phyloP scores from a whole-genome alignment of 345 rosid species.

The Aquilaria sinensis region DNA sequence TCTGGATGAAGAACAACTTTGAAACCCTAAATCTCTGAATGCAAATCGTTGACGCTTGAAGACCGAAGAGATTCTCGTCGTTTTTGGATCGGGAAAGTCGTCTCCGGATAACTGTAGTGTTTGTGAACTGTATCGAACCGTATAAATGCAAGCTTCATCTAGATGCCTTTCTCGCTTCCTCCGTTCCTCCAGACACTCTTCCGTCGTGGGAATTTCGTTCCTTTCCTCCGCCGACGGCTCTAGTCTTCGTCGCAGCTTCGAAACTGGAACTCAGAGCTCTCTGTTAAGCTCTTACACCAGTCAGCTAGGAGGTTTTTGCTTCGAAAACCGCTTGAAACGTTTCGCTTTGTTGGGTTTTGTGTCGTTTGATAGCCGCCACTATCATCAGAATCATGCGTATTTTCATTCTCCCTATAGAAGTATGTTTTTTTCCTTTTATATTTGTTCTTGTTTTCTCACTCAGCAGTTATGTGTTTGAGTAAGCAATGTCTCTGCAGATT shows the following conservation, averaged over 20 bases:
- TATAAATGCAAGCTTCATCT: slow-evolving; percentile 41
- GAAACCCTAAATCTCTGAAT: too few relatives aligned
- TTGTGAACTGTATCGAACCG: too few relatives aligned
- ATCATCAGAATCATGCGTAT: slow-evolving; percentile 13
- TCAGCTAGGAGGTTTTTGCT: slow-evolving; percentile 22
- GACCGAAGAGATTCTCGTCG: too few relatives aligned
- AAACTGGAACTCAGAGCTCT: slow-evolving; percentile 15
- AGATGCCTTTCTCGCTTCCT: slow-evolving; percentile 47
- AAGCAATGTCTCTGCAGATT: slow-evolving; percentile 27
- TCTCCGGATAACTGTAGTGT: too few relatives aligned
- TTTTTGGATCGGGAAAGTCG: too few relatives aligned
- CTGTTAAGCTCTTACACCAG: slow-evolving; percentile 12
- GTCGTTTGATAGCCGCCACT: slow-evolving; percentile 15
- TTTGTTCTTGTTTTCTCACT: not conserved
- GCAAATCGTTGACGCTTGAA: too few relatives aligned
- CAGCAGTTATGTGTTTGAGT: not conserved
- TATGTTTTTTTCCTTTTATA: slow-evolving; percentile 19
- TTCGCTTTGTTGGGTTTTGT: slow-evolving; percentile 31
- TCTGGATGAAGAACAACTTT: too few relatives aligned
- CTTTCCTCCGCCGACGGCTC: slow-evolving; percentile 10
- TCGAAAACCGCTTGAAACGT: slow-evolving; percentile 15
- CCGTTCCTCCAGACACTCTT: slow-evolving; percentile 26
- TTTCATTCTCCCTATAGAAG: slow-evolving; percentile 35
- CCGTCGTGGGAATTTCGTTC: slow-evolving; percentile 6
- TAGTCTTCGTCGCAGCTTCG: slow-evolving; percentile 3